Conservation (phyloP, 1,284 basidiomycete species). For the Tilletiopsis washingtonensis region DNA sequence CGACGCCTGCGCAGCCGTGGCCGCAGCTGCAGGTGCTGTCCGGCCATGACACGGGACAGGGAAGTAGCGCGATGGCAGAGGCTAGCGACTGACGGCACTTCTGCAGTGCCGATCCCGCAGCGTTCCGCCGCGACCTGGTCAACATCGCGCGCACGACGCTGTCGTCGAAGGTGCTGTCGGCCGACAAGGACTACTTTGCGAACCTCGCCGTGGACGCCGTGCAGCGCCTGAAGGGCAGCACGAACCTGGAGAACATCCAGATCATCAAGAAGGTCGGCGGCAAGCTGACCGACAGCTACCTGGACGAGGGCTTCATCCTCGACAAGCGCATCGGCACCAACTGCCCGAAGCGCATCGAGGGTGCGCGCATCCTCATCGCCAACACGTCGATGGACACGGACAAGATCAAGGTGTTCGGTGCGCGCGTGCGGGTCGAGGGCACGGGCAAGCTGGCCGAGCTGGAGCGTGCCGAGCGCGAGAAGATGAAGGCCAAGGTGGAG, state of each 20-base stretch:
- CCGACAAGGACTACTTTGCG: slow-evolving; percentile 98
- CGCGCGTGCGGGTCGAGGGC: slow-evolving; percentile 86
- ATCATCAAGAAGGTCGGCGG: slow-evolving; percentile 99
- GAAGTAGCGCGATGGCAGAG: not conserved
- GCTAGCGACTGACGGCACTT: too few species aligned
- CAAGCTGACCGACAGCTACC: slow-evolving; percentile 94
- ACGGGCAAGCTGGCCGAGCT: slow-evolving; percentile 96
- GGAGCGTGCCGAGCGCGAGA: slow-evolving; percentile 93
- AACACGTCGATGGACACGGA: slow-evolving; percentile 99
- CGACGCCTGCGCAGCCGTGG: too few species aligned
- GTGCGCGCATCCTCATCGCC: slow-evolving; percentile 92
- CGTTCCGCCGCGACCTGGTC: slow-evolving; percentile 81
- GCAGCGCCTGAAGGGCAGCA: slow-evolving; percentile 85
- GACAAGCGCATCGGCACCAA: slow-evolving; percentile 94
- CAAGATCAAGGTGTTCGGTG: slow-evolving; percentile 99
- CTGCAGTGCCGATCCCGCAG: slow-evolving; percentile 62
- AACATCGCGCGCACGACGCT: slow-evolving; percentile 95
- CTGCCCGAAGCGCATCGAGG: slow-evolving; percentile 87
- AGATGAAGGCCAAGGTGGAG: slow-evolving; percentile 98
- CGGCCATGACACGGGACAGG: not conserved
- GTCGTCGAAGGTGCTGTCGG: slow-evolving; percentile 89
- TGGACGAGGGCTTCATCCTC: slow-evolving; percentile 97
- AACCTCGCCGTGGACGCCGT: slow-evolving; percentile 98
- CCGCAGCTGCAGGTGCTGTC: too few species aligned
- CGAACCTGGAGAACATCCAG: slow-evolving; percentile 96